Percentiles rank a stretch among this genome's conserved stretches.
Evolutionary conservation across 2,329 filamentous ascomycete genomes (phyloP).

Genomic region (Fusarium annulatum): DNA sequence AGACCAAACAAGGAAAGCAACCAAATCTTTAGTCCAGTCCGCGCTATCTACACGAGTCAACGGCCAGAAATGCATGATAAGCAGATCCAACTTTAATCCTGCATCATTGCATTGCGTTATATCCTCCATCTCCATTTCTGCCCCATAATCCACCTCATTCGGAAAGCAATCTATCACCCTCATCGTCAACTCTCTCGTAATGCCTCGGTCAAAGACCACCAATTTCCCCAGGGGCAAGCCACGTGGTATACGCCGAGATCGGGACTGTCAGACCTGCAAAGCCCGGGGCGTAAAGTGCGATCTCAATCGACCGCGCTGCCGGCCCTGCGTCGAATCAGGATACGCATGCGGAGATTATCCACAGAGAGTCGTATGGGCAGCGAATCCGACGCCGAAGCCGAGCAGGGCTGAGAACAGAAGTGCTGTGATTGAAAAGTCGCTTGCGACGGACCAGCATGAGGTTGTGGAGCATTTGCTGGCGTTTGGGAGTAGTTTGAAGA

Average conservation of each 20-base stretch:
- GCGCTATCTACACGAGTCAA: neutral
- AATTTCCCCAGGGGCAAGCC: constrained; percentile 40
- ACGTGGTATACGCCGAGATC: constrained; percentile 45
- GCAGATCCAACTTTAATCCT: neutral
- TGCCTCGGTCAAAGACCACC: constrained; percentile 9
- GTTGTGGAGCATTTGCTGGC: constrained; percentile 32
- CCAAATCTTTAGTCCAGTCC: neutral
- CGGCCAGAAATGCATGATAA: neutral
- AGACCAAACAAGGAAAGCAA: constrained; percentile 11
- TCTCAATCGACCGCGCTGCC: constrained; percentile 44
- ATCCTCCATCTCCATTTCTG: neutral
- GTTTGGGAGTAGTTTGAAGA: constrained; percentile 43
- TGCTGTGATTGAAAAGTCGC: neutral
- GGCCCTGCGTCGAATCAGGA: constrained; percentile 44
- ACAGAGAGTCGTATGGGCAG: constrained; percentile 48
- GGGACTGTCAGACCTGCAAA: constrained; percentile 45
- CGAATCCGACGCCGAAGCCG: neutral
- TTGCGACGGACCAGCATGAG: constrained; percentile 5
- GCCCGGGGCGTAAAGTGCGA: constrained; percentile 43
- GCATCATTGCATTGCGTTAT: neutral
- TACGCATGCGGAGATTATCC: constrained; percentile 48
- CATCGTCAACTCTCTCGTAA: neutral
- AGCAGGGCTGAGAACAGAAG: neutral
- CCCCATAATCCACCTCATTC: neutral
- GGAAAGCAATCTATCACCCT: constrained; percentile 17